Evolutionary conservation across 768 basidiomycete genomes (phyloP).

Genomic region (Pleurotus djamor): DNA sequence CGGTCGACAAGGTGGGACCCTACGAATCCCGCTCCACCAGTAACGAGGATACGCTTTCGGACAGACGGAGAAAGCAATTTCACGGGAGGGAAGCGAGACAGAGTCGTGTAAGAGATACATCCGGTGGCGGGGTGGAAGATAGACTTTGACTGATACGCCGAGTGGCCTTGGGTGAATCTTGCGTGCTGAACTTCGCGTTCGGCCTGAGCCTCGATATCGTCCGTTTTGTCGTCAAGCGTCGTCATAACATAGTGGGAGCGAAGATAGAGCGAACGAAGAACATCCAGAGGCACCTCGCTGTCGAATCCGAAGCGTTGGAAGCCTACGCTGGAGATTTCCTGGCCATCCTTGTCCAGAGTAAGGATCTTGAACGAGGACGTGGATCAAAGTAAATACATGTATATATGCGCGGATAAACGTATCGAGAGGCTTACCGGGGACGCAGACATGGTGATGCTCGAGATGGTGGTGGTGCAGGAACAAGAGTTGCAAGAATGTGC

Average conservation of each 20-base stretch:
- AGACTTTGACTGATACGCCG: conserved; percentile 76
- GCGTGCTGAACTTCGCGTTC: conserved; percentile 45
- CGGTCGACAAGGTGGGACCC: conserved; percentile 98
- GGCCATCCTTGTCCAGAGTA: conserved; percentile 71
- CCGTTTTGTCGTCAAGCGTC: conserved; percentile 26
- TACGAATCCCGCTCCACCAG: conserved; percentile 99
- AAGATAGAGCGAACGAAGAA: conserved; percentile 86
- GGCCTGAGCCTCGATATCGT: conserved; percentile 33
- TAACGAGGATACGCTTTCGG: conserved; percentile 91
- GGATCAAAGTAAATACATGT: conserved; percentile 4
- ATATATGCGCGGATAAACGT: too few relatives aligned
- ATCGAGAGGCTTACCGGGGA: conserved; percentile 20
- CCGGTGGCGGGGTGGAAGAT: conserved; percentile 79
- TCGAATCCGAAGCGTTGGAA: conserved; percentile 89
- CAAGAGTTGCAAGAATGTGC: conserved; percentile 10
- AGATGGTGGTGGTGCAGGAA: conserved; percentile 14
- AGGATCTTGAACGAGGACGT: conserved; percentile 42
- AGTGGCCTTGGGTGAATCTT: conserved; percentile 45
- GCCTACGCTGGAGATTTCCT: conserved; percentile 79
- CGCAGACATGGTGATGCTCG: conserved; percentile 15
- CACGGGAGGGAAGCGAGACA: conserved; percentile 91
- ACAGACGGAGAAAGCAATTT: conserved; percentile 73
- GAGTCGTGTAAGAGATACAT: conserved; percentile 89
- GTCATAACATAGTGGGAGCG: conserved; percentile 72
- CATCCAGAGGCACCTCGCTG: conserved; percentile 75